Evolutionary conservation across 2,329 filamentous ascomycete genomes (phyloP).

Genomic region (Cercospora berteroae): DNA sequence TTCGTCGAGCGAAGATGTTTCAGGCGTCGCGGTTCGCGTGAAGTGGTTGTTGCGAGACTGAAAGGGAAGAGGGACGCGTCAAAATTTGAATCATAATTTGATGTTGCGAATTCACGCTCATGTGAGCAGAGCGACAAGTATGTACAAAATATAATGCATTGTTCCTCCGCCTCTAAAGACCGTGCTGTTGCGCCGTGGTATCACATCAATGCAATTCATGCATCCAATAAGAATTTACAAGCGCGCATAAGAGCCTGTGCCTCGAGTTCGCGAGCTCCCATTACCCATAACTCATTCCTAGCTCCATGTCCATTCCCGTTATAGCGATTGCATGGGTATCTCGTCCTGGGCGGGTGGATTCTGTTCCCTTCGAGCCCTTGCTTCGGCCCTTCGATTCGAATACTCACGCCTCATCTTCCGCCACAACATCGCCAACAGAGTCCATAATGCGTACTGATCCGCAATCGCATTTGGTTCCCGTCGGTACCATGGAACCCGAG

Average conservation of each 20-base stretch:
- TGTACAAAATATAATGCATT: neutral
- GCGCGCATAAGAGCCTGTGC: neutral
- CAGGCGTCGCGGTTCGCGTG: neutral
- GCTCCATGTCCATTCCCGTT: neutral
- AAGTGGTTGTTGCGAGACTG: neutral
- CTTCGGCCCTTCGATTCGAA: neutral
- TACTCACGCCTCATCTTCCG: neutral
- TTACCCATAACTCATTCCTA: neutral
- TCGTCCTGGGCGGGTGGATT: neutral
- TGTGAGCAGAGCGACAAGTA: neutral
- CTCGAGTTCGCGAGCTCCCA: neutral
- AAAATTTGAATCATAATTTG: neutral
- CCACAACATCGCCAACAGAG: neutral
- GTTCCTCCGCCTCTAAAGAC: neutral
- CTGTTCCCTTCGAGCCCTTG: neutral
- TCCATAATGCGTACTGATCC: neutral
- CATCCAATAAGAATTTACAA: neutral
- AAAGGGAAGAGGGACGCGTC: neutral
- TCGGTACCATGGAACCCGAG: neutral
- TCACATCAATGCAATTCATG: constrained; percentile 2
- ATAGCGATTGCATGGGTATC: neutral
- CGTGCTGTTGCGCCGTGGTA: constrained; percentile 18
- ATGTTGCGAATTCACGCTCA: neutral
- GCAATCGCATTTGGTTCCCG: neutral
- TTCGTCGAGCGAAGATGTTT: neutral